These are phyloP conservation scores for Melaleuca quinquenervia DNA, from an alignment of 345 rosid genomes.

Conservation along the genomic window DNA sequence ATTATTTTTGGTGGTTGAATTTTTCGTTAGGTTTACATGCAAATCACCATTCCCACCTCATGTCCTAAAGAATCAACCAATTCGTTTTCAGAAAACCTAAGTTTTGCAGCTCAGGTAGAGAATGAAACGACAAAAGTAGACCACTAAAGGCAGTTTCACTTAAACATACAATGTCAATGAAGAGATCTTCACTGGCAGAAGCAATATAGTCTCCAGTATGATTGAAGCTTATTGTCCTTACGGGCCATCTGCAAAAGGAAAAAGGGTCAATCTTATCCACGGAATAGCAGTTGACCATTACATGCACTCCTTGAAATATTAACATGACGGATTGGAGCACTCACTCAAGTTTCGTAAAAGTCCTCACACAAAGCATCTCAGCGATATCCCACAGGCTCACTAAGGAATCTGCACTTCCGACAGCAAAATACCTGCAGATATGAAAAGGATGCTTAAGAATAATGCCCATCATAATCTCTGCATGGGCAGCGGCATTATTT, in stretches of 20 bases:
- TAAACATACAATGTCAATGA: constrained; percentile 73
- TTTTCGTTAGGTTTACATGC: neutral
- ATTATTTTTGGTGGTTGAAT: neutral
- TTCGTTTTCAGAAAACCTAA: neutral
- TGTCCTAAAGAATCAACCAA: neutral
- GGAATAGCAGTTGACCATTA: neutral
- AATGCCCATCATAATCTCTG: neutral
- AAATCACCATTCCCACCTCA: neutral
- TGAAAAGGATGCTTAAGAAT: neutral
- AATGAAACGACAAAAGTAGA: neutral
- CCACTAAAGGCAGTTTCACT: neutral
- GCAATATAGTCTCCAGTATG: constrained; percentile 76
- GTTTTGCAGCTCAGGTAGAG: neutral
- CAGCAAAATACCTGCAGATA: constrained; percentile 74
- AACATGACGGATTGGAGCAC: constrained; percentile 3
- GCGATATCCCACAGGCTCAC: constrained; percentile 98
- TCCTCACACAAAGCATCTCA: constrained; percentile 85
- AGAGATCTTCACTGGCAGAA: constrained; percentile 90
- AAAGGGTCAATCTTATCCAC: neutral
- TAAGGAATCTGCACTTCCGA: constrained; percentile 97
- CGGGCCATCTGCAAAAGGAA: constrained; percentile 63
- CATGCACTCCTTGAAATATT: neutral
- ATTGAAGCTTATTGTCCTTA: constrained; percentile 89
- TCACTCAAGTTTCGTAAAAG: constrained; percentile 88
- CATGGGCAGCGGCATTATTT: neutral